Evolutionary conservation across 305 asterid species (phyloP), one percentile per base, ranked within the genome.

Genomic region (Fraxinus paxiana): DNA sequence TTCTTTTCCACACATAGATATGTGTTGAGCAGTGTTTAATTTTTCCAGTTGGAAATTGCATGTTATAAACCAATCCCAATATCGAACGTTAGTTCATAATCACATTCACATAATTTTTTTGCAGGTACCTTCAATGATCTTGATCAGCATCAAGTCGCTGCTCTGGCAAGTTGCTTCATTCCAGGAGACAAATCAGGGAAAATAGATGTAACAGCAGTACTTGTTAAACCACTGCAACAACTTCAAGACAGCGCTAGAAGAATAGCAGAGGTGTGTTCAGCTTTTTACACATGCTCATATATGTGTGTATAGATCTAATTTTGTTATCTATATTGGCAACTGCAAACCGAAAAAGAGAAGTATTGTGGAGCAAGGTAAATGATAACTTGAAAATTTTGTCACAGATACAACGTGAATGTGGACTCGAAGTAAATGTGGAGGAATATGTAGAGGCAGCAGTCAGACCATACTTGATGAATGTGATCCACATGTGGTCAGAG

Each of bases 401-500:
- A 87, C 90, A 92, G 99, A 90, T 96, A 81, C 98, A 96, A 92
- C 93, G 92, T 26, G 98, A 96, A 87, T 96, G 98, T 89, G 93
- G 94, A 87, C 92, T 94, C 81, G 98, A 96, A 87, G 84, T 94
- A 71, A 90, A 96, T 76, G 93, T 94, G 87, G 99, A 96, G n/a
- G 99, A 96, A 82, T 96, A 94, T 82, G 99, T 96, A 72, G 99
- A 94, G 89, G 97, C 98, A 67, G 89, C 98, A 51, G 85, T 93
- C 73, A 88, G 98, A 86, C 98, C 98, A 26, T 94, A 12, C 86
- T 82, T 94, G 91, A 96, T 94, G 99, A 98, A 96, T 86, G 99
- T 94, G 84, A 93, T 96, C 80, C 94, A 96, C 83, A 90, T 95
- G 81, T 96, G 99, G 99, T 94, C 98, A 82, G 93, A 92, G 97